phyloP scores from a whole-genome alignment of 2,329 filamentous ascomycete species.

The Sporothrix dimorphospora region DNA sequence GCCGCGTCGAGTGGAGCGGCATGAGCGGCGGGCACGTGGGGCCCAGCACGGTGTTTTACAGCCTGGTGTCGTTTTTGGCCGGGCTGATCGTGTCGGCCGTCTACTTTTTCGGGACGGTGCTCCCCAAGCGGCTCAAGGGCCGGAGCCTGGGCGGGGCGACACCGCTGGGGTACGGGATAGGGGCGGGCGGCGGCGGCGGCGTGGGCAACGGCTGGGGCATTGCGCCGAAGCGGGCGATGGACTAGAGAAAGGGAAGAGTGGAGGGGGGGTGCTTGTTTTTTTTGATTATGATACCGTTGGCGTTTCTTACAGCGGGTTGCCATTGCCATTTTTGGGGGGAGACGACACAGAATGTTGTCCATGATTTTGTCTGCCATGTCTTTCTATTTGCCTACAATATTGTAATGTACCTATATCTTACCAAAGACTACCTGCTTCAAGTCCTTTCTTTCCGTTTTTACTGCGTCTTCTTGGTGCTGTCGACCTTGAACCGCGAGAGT shows the following conservation, averaged over 20 bases:
- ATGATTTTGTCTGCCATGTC: background rate
- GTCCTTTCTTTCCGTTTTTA: constrained; percentile 35
- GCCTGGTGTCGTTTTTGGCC: constrained; percentile 60
- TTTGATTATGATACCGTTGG: background rate
- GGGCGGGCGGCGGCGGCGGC: constrained; percentile 51
- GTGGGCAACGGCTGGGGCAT: constrained; percentile 61
- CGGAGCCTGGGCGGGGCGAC: constrained; percentile 60
- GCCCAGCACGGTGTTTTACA: constrained; percentile 66
- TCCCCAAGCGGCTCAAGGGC: constrained; percentile 57
- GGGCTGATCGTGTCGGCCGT: constrained; percentile 58
- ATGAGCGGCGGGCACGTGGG: constrained; percentile 64
- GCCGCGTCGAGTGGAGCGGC: constrained; percentile 66
- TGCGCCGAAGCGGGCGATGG: constrained; percentile 55
- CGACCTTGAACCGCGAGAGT: constrained; percentile 46
- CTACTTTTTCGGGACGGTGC: constrained; percentile 63
- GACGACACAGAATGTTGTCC: background rate
- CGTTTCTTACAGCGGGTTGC: constrained; percentile 6
- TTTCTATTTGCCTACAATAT: background rate
- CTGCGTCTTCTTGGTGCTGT: constrained; percentile 48
- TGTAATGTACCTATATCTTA: background rate
- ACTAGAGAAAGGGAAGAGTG: background rate
- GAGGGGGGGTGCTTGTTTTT: background rate
- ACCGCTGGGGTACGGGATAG: constrained; percentile 59
- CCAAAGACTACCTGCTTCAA: background rate
- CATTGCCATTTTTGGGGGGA: background rate